Evolutionary conservation across 176 grass and related monocot species (phyloP), one percentile per base, ranked within the genome.

Genomic region (Rhipidocladum racemiflorum): DNA sequence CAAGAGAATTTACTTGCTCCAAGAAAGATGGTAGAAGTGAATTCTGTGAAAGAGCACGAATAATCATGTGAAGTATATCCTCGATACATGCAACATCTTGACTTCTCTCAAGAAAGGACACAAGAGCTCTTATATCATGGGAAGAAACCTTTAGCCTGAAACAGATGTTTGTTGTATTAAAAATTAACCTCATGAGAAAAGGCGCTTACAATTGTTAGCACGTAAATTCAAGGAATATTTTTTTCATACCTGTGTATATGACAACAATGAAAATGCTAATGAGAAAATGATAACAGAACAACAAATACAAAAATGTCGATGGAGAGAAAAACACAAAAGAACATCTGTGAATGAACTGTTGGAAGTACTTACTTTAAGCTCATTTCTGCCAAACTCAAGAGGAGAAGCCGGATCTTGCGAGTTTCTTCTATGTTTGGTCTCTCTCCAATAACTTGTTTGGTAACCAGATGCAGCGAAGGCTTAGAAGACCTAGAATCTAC

Each of bases 321-420:
- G 42, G 38, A 85, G 18, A 68, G 38, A 75, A 69, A 87, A 87
- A 60, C 0, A 68, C 39, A 49, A 32, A 78, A 88, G 18, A 81
- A 23, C 56, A 60, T 27, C 15, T 45, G 7, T 75, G 74, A 81
- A 94, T 57, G 75, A 68, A 89, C 79, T 92, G 89, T 80, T 78
- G 44, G 21, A 44, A 30, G 68, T 65, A 66, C 55, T 83, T 87
- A 95, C 95, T 90, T 92, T 64, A 98, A 78, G 78, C 88, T 90
- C 92, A 98, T 98, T 84, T 98, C 95, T 81, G 92, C 92, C 71
- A 98, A 67, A 83, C 95, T 98, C 84, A 98, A 88, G 53, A 98
- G 82, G 72, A 98, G 92, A 48, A 98, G 86, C 13, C 95, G 84
- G 24, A 98, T 89, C 84, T 98, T 98, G 49, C 79, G 88, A 79